Evolutionary conservation across 2,329 filamentous ascomycete species (phyloP).

Genomic region (Nothopassalora personata): DNA sequence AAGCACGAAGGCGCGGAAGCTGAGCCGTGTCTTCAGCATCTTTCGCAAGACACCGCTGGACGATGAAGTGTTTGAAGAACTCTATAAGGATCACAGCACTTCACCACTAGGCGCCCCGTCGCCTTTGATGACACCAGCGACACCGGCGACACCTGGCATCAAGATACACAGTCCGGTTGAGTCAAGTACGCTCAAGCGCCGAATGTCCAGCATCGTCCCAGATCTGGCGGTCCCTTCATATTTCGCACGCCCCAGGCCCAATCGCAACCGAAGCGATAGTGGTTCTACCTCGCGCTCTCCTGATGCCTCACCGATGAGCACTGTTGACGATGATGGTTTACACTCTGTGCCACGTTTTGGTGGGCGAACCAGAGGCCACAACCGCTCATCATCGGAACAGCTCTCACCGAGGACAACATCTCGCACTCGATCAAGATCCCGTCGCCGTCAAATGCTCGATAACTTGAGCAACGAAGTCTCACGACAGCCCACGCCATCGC

Average conservation of each 20-base stretch:
- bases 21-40: constrained; percentile 16
- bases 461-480: constrained; percentile 1
- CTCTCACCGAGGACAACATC: constrained; percentile 15
- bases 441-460: constrained; percentile 4
- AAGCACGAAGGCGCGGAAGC: constrained; percentile 11
- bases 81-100: neutral
- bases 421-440: neutral
- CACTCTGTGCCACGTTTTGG: neutral
- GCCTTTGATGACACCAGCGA: neutral
- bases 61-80: constrained; percentile 4
- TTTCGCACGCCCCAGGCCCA: constrained; percentile 9
- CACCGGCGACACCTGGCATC: constrained; percentile 13
- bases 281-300: constrained; percentile 8
- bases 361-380: constrained; percentile 7
- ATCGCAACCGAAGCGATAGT: constrained; percentile 9
- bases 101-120: neutral
- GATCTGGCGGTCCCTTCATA: constrained; percentile 17
- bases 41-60: constrained; percentile 16
- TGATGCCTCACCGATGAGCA: constrained; percentile 5
- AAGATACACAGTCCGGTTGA: constrained; percentile 10
- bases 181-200: neutral
- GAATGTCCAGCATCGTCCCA: constrained; percentile 9
- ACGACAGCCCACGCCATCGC: neutral
- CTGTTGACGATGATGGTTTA: neutral
- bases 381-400: constrained; percentile 20